These are phyloP conservation scores for Pleurotus sapidus DNA, from an alignment of 768 basidiomycete genomes.

Conservation along the genomic window DNA sequence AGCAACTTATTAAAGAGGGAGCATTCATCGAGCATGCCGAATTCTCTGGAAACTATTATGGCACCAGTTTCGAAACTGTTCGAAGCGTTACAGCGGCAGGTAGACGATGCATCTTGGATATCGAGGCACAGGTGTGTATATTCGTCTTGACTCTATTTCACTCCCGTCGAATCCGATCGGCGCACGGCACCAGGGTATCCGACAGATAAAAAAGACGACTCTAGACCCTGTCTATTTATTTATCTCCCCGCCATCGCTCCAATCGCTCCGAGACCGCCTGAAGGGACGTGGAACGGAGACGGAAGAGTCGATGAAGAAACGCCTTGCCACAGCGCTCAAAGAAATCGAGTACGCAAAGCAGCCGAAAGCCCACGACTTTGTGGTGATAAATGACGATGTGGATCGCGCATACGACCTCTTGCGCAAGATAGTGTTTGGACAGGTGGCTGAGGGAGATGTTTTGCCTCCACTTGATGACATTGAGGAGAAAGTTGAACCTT, in stretches of 20 bases:
- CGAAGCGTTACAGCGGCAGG: conserved; percentile 63
- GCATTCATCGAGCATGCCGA: conserved; percentile 95
- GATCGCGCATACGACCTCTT: conserved; percentile 81
- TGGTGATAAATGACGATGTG: conserved; percentile 90
- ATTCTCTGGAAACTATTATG: conserved; percentile 91
- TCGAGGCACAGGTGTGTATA: conserved; percentile 83
- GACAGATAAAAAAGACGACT: conserved; percentile 81
- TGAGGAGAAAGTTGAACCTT: background rate
- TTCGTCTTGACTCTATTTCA: background rate
- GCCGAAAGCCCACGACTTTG: conserved; percentile 69
- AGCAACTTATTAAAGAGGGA: conserved; percentile 57
- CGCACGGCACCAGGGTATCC: conserved; percentile 66
- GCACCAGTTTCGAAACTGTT: conserved; percentile 84
- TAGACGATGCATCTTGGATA: conserved; percentile 88
- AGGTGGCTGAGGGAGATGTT: conserved; percentile 52
- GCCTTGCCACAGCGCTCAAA: conserved; percentile 71
- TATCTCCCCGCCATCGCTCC: conserved; percentile 82
- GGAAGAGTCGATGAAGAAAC: conserved; percentile 65
- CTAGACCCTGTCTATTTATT: conserved; percentile 89
- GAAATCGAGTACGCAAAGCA: conserved; percentile 87
- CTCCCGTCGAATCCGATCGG: no score
- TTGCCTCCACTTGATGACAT: conserved; percentile 63
- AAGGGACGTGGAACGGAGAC: conserved; percentile 82
- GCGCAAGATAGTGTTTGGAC: conserved; percentile 72
- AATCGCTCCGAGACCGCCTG: conserved; percentile 68